A percentile compares a stretch with the other conserved stretches of the same genome.
phyloP scores from a whole-genome alignment of 73 alveolate species.

The Paramecium biaurelia region DNA sequence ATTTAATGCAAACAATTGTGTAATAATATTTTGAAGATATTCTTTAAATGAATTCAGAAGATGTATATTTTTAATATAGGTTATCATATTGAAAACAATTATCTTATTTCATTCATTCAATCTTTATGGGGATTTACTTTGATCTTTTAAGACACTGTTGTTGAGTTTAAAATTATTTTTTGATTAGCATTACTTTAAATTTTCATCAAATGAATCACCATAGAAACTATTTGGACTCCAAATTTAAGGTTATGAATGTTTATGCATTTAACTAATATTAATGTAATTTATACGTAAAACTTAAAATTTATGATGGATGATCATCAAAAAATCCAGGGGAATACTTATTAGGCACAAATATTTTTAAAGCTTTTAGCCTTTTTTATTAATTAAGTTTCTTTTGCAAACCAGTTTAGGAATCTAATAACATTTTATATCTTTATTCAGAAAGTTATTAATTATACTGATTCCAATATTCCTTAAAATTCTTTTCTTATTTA shows the following conservation, averaged over 20 bases:
- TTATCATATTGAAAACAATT: background rate
- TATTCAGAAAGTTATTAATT: background rate
- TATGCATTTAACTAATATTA: background rate
- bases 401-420: background rate
- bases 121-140: background rate
- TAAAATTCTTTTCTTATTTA: background rate
- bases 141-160: background rate
- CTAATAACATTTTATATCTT: background rate
- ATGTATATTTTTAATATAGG: background rate
- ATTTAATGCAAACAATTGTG: background rate
- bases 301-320: conserved; percentile 1
- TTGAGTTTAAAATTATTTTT: background rate
- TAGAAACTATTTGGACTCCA: conserved; percentile 31
- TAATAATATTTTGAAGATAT: background rate
- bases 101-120: background rate
- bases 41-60: background rate
- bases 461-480: background rate
- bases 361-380: background rate
- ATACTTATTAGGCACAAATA: background rate
- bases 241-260: background rate
- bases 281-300: background rate
- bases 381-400: background rate
- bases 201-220: background rate
- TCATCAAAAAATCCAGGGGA: background rate
- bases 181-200: background rate